Conservation (phyloP, 805 yeast species). For the Candida boleticola region DNA sequence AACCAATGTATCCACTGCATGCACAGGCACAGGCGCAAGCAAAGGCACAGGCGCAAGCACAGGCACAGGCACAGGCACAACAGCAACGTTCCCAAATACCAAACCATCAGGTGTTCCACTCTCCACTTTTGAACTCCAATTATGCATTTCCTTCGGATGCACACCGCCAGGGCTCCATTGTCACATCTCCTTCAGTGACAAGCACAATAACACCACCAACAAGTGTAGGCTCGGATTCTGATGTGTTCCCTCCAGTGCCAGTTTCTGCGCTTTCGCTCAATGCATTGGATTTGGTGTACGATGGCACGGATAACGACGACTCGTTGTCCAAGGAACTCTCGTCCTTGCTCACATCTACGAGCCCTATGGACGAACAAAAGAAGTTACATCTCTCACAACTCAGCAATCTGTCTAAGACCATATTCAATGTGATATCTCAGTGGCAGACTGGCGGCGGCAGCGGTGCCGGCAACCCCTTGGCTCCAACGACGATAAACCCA, state of each 20-base stretch:
- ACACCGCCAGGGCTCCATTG: not conserved
- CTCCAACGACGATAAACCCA: not conserved
- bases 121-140: not conserved
- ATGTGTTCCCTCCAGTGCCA: not conserved
- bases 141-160: not conserved
- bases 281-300: not conserved
- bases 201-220: not conserved
- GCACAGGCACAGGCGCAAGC: not conserved
- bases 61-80: not conserved
- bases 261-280: not conserved
- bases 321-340: slow-evolving; percentile 2
- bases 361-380: slow-evolving; percentile 2
- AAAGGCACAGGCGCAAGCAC: not conserved
- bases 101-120: not conserved
- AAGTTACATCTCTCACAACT: not conserved
- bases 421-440: not conserved
- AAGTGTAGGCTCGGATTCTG: not conserved
- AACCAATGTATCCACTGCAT: not conserved
- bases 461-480: not conserved
- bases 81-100: not conserved
- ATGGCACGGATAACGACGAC: not conserved
- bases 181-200: not conserved
- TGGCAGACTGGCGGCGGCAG: not conserved
- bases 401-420: slow-evolving; percentile 4
- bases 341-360: not conserved